Conservation (phyloP, 768 basidiomycete species). For the Phylloporus sp. region DNA sequence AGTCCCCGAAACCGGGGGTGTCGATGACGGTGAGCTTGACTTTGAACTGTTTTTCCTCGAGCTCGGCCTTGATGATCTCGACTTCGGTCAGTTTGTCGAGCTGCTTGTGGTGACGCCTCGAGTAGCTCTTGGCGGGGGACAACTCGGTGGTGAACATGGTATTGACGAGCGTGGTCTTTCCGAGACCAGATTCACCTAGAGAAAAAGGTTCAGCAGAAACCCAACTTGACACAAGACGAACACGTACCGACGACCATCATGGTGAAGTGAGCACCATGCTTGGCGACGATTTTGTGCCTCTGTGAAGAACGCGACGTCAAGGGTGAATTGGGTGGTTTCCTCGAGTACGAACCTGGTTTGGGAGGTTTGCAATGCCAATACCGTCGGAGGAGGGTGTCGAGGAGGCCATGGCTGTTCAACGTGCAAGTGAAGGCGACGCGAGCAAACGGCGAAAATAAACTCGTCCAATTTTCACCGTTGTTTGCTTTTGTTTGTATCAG, state of each 20-base stretch:
- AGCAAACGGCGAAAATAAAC: slow-evolving; percentile 17
- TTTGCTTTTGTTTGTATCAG: slow-evolving; percentile 25
- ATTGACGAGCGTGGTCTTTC: slow-evolving; percentile 97
- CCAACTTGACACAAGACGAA: background rate
- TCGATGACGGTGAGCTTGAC: slow-evolving; percentile 99
- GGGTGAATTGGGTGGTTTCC: background rate
- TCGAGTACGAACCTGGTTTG: slow-evolving; percentile 76
- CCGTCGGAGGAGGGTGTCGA: slow-evolving; percentile 52
- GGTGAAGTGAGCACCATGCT: slow-evolving; percentile 95
- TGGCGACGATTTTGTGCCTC: slow-evolving; percentile 99
- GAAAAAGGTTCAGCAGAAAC: background rate
- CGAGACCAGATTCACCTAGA: slow-evolving; percentile 91
- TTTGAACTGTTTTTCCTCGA: slow-evolving; percentile 98
- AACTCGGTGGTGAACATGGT: slow-evolving; percentile 98
- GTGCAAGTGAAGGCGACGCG: slow-evolving; percentile 15
- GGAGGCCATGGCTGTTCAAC: slow-evolving; percentile 22
- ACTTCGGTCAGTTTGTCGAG: slow-evolving; percentile 98
- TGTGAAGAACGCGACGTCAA: slow-evolving; percentile 31
- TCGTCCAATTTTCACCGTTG: slow-evolving; percentile 20
- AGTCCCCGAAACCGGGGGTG: slow-evolving; percentile 99
- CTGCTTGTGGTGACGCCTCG: slow-evolving; percentile 85
- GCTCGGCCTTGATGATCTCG: slow-evolving; percentile 98
- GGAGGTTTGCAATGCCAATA: slow-evolving; percentile 94
- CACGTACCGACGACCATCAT: slow-evolving; percentile 95
- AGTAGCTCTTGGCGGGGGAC: slow-evolving; percentile 87